Conservation (phyloP, 352 stramenopile genomes). For the Pythium utonaiense region DNA sequence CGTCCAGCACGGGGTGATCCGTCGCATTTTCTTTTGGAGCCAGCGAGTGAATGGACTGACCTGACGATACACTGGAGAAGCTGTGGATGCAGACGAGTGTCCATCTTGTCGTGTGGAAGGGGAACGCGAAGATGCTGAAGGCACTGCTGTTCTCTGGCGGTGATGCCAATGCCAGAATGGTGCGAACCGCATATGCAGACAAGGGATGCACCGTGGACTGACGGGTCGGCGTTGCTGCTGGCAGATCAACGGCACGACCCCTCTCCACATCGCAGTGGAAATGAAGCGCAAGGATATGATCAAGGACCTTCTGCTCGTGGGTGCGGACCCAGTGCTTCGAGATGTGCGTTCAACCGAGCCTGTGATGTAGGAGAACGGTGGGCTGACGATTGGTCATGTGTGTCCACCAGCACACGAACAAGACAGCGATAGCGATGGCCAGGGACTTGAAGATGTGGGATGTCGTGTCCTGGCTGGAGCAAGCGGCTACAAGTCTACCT, state of each 20-base stretch:
- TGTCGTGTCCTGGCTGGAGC: constrained; percentile 30
- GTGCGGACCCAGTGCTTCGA: constrained; percentile 50
- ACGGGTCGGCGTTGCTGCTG: neutral
- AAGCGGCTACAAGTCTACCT: constrained; percentile 29
- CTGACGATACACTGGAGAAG: constrained; percentile 14
- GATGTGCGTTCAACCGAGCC: constrained; percentile 37
- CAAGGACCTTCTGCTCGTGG: constrained; percentile 51
- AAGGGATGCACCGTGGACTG: no score
- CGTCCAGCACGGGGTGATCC: constrained; percentile 39
- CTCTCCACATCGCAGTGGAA: constrained; percentile 51
- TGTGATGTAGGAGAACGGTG: no score
- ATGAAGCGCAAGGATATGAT: constrained; percentile 48
- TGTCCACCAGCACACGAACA: constrained; percentile 35
- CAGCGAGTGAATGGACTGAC: neutral
- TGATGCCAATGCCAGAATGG: constrained; percentile 46
- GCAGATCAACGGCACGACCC: constrained; percentile 64
- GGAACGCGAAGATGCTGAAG: constrained; percentile 56
- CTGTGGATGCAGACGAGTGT: constrained; percentile 62
- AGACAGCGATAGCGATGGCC: constrained; percentile 47
- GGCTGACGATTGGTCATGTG: neutral
- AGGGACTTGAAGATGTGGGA: constrained; percentile 19
- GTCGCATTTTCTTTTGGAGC: neutral
- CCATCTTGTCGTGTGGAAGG: constrained; percentile 47
- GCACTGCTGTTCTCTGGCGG: constrained; percentile 41
- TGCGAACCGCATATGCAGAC: no score